phyloP scores from a whole-genome alignment of 768 basidiomycete species.

The Agaricus sinodeliciosus region DNA sequence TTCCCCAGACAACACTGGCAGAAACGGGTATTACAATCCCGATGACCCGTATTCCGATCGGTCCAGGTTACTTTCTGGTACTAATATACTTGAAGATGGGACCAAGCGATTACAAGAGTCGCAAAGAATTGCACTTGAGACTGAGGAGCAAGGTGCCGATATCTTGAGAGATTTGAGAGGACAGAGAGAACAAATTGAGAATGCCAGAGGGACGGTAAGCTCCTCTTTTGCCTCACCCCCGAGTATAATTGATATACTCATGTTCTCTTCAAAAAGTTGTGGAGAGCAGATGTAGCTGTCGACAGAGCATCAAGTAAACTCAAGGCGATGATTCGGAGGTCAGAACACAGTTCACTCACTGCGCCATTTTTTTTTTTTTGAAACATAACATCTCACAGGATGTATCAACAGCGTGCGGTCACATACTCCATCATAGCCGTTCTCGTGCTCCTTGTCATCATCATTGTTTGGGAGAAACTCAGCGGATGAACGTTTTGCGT shows the following conservation, averaged over 20 bases:
- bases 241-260: conserved; percentile 1
- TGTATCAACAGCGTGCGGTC: conserved; percentile 93
- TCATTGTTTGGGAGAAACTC: conserved; percentile 79
- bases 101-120: conserved; percentile 81
- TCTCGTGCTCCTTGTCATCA: conserved; percentile 73
- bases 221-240: too few species aligned
- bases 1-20: conserved; percentile 17
- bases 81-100: conserved; percentile 76
- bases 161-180: conserved; percentile 78
- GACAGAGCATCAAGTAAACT: conserved; percentile 88
- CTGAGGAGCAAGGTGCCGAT: conserved; percentile 91
- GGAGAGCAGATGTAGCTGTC: conserved; percentile 81
- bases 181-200: conserved; percentile 93
- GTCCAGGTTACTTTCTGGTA: conserved; percentile 73
- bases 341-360: conserved; percentile 21
- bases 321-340: conserved; percentile 96
- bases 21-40: conserved; percentile 35
- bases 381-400: conserved; percentile 42
- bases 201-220: conserved; percentile 83
- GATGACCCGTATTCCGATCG: conserved; percentile 88
- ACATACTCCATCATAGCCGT: conserved; percentile 83
- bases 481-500: conserved; percentile 29
- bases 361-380: neutral
- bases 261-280: conserved; percentile 42
- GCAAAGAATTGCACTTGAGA: conserved; percentile 90